Evolutionary conservation across 75 land plant species (phyloP).

Genomic region (Azolla pinnata): DNA sequence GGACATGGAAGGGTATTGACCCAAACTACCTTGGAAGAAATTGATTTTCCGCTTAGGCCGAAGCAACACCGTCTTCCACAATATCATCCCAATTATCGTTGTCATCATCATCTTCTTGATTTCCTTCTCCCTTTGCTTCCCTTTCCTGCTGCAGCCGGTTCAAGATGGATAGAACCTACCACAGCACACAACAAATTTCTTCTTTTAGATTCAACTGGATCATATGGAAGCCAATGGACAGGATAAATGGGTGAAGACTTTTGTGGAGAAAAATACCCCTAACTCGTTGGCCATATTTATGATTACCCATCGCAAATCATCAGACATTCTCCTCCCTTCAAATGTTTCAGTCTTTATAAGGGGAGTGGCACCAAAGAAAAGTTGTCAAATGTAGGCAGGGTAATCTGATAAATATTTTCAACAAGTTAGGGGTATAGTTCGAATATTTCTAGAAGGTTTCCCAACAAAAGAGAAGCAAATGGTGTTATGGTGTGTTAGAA

Average conservation of each 20-base stretch:
- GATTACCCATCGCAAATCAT: no score
- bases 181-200: neutral
- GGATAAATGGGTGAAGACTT: no score
- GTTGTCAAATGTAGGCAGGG: neutral
- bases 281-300: no score
- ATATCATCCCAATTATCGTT: slow-evolving; percentile 12
- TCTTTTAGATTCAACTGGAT: neutral
- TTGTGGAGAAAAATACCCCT: no score
- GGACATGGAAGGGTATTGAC: no score
- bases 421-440: no score
- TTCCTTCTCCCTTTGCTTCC: slow-evolving; percentile 27
- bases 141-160: slow-evolving; percentile 23
- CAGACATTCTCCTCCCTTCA: no score
- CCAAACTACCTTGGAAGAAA: no score
- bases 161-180: slow-evolving; percentile 24
- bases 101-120: slow-evolving; percentile 14
- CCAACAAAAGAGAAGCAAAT: no score
- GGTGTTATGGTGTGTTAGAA: neutral
- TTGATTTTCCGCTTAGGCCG: no score
- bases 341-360: neutral
- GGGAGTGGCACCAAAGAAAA: neutral
- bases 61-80: slow-evolving; percentile 20
- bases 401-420: no score
- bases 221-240: neutral
- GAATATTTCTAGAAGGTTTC: no score